Evolutionary conservation across 139 green algal species (phyloP), one percentile per base, ranked within the genome.

Genomic region (Parachlorella kessleri): DNA sequence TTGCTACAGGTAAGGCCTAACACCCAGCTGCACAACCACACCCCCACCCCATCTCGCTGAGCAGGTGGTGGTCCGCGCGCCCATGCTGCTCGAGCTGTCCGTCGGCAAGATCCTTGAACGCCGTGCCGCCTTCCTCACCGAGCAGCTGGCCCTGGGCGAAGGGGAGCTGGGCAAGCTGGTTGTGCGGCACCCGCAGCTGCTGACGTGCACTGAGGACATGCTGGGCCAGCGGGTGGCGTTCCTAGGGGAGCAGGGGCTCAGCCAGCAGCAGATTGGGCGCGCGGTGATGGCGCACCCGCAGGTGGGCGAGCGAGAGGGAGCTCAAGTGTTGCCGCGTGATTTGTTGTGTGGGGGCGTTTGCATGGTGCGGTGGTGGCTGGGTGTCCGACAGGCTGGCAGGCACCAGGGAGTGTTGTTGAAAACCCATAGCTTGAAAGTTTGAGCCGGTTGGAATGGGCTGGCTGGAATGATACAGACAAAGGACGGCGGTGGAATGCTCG

Each of bases 141-240:
- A 81, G 5, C 40, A 71, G 42, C 32, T 90, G 35, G 18, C 71
- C 14, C 41, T 91, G 38, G 32, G 75, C 4, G 59, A 81, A 1
- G 81, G 66, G 30, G 75, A 75, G 48, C 55, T 93, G 36, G 83
- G 72, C 42, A 90, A 88, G 72, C 55, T 94, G 14, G 75, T 92
- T 4, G 55, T 75, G 55, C 73, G 86, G 30, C 81, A 88, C 53
- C 90, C 90, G 3, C 81, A 84, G 68, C 81, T 93, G 72, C 81
- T 94, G 37, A 94, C 90, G 14, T 93, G 81, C 68, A 86, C 84
- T 9, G 74, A 92, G 18, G 70, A 89, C 18, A 82, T 83, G 77
- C 89, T 95, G 82, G 30, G 73, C 39, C 76, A 70, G 40, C 76
- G 87, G 1, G 55, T 94, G 1, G 78, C 88, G 38, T 93, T 90